Evolutionary conservation across 441 rosid species (phyloP), one percentile per base, ranked within the genome.

Genomic region (Gossypium laxum): DNA sequence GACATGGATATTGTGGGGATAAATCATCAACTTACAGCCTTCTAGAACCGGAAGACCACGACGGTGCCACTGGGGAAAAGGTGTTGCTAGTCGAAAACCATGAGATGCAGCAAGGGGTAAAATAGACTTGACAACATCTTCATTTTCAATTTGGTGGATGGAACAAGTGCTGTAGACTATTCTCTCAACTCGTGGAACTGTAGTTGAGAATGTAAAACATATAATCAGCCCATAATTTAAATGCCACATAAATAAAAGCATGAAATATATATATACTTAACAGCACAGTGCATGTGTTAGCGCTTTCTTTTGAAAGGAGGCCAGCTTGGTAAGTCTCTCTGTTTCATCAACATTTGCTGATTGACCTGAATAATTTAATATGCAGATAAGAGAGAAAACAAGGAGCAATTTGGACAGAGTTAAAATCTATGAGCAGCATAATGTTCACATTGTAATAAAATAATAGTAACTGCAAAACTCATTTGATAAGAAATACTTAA

Each of bases 111-210:
- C 95, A 3, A 88, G 30, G 41, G 95, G 86, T 26, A 91, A 75
- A 69, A 88, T 76, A 34, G 97, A 88, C 30, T 76, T 72, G 17
- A 91, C 77, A 0, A 93, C 98, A 69, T 86, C 96, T 82, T 93
- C 98, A 17, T 91, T 91, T 76, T 93, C 98, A 21, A 75, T 79
- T 78, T 88, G 97, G 81, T 87, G 83, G 74, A 93, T 72, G 58
- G 96, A 93, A 79, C 98, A 93, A 11, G 98, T 91, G 81, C 95
- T 91, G 83, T 93, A 91, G 10, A 86, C 97, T 47, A 93, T 80
- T 84, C 85, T 91, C 77, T 89, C 91, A 43, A 88, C 88, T 61
- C 84, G 83, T 58, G 96, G 96, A 81, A 93, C 98, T 93, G 87
- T 69, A 76, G 28, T 8, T 52, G 10, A 54, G 41, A 12, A 21